Evolutionary conservation across 768 basidiomycete genomes (phyloP).

Genomic region (Cytidiella melzeri): DNA sequence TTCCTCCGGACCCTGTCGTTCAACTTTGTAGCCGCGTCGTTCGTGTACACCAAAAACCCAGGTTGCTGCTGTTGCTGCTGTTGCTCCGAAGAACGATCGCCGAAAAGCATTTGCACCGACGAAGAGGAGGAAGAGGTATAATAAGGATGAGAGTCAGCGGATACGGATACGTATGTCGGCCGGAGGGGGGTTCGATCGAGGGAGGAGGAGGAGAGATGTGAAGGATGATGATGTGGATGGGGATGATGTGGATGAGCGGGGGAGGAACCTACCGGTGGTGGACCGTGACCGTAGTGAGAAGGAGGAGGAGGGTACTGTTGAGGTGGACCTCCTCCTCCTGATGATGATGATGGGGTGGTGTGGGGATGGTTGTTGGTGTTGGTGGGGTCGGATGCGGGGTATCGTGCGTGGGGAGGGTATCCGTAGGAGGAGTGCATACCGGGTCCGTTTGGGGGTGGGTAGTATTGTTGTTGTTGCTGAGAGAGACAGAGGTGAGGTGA

Average conservation of each 20-base stretch:
- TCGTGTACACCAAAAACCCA: slow-evolving; percentile 48
- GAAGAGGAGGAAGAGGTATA: not conserved
- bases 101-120: too few relatives aligned
- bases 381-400: not conserved
- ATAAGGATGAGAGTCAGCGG: not conserved
- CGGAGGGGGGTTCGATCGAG: slow-evolving; percentile 22
- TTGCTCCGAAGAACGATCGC: not conserved
- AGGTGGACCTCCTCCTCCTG: too few relatives aligned
- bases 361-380: too few relatives aligned
- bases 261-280: slow-evolving; percentile 12
- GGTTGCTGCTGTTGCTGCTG: too few relatives aligned
- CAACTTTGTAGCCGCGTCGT: slow-evolving; percentile 77
- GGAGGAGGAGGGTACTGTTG: too few relatives aligned
- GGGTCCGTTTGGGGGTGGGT: slow-evolving; percentile 7
- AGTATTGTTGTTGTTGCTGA: slow-evolving; percentile 7
- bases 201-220: slow-evolving; percentile 21
- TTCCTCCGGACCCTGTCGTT: slow-evolving; percentile 69
- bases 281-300: slow-evolving; percentile 15
- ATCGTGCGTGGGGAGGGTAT: slow-evolving; percentile 22
- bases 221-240: slow-evolving; percentile 19
- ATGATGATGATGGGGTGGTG: too few relatives aligned
- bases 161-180: not conserved
- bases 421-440: slow-evolving; percentile 10
- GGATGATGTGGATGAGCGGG: slow-evolving; percentile 16
- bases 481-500: slow-evolving; percentile 26